Base-by-base conservation (phyloP, 169 alveolate species). In the Nephromyces sp. region DNA sequence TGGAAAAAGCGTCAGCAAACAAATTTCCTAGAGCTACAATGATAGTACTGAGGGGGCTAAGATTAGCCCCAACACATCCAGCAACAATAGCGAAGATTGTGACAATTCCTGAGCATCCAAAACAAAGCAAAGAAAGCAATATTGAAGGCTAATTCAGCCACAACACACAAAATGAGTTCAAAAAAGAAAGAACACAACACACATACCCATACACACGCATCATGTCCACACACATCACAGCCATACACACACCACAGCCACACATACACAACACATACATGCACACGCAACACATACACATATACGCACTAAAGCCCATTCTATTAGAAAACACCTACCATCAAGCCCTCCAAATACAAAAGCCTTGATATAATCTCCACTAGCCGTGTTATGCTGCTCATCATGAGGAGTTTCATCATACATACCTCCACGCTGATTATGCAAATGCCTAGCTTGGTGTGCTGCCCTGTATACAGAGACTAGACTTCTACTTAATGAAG, bases 331-430 rank as follows among this genome's bases (percentile, higher is more conserved):
- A 1, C 61, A 6, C 86, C 25, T 35, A 85, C 90, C 96, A 72
- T 91, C 96, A 6, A 91, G 81, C 30, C 96, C 94, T 30, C 95
- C 95, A 73, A 91, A 91, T 0, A 91, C 92, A 5, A 89, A 77
- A 5, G 90, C 90, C 71, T 91, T 91, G 53, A 89, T 68, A 34
- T 76, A 80, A 6, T 88, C 91, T 21, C 76, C 68, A 22, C 76
- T 68, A 1, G 81, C 52, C 21, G 28, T 66, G 63, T 66, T 66
- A 61, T 74, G 81, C 2, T 64, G 24, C n/a, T 74, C 81, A 5
- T 34, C 69, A 32, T 74, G 81, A 6, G 21, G 61, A n/a, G n/a
- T n/a, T n/a, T n/a, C n/a, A n/a, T n/a, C n/a, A n/a, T n/a, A n/a
- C n/a, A n/a, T n/a, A n/a, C n/a, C n/a, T n/a, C n/a, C n/a, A n/a